phyloP scores from a whole-genome alignment of 345 rosid species.

The Stellera chamaejasme region DNA sequence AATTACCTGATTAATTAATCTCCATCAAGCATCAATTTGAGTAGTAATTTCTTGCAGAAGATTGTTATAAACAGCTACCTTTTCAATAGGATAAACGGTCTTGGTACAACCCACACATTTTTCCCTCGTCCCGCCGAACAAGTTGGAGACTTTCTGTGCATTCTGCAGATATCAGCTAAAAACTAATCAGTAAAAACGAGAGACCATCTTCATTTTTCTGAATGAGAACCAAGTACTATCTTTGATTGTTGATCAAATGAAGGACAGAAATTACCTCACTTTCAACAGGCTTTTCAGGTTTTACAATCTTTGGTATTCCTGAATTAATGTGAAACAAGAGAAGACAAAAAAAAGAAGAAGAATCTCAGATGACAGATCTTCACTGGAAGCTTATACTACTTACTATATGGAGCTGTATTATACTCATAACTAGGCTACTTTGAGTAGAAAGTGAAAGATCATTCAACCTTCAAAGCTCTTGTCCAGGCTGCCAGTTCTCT shows the following conservation, averaged over 20 bases:
- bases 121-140: constrained; percentile 51
- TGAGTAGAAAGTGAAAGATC: neutral
- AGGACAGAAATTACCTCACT: constrained; percentile 29
- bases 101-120: constrained; percentile 39
- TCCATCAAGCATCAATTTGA: no score
- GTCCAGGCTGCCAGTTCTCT: constrained; percentile 54
- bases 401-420: neutral
- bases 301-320: constrained; percentile 54
- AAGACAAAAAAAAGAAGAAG: neutral
- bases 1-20: no score
- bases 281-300: constrained; percentile 32
- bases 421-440: neutral
- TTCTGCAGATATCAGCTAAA: constrained; percentile 18
- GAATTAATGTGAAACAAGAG: constrained; percentile 4
- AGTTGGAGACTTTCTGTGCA: constrained; percentile 31
- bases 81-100: constrained; percentile 56
- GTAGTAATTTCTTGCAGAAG: no score
- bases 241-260: no score
- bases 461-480: constrained; percentile 57
- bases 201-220: neutral
- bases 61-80: constrained; percentile 18
- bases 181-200: neutral
- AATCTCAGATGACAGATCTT: neutral
- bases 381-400: neutral
- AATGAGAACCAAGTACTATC: no score